Base-by-base conservation (phyloP, 2,329 filamentous ascomycete species). In the Tolypocladium tropicale region DNA sequence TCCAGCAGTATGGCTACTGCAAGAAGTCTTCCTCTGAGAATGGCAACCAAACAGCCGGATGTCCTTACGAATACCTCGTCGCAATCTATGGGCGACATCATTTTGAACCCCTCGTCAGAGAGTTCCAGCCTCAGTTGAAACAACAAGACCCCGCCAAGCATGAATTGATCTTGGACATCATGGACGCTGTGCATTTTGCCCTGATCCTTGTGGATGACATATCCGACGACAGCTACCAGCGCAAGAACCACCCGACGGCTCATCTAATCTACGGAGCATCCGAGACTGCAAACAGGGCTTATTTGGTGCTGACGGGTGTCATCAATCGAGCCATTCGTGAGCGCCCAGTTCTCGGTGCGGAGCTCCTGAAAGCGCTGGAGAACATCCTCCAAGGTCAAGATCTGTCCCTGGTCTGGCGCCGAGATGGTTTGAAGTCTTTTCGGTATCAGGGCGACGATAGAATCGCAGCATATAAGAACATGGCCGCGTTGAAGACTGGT, bases 151-250 rank as follows among this genome's bases (percentile, higher is more conserved):
- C 58, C 2, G 52, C 30, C 25, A 58, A 60, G 34, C 56, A 56
- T 37, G 28, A 34, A 4, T 28, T 60, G 23, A 49, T 58, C 18
- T 55, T 60, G 6, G 58, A 60, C 43, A 60, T 60, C 25, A 60
- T 60, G 58, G 58, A 60, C 25, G 58, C 58, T 2, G 57, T 60
- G 4, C 58, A 60, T 41, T 57, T 60, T n/a, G 56, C 55, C n/a
- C 43, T 60, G 2, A 60, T 60, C 14, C 34, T 60, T 4, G 58
- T 60, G 14, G 58, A 60, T 32, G 58, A 60, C 36, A 58, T 60
- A 23, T 60, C 57, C 28, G 58, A 60, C 46, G 36, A 60, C 52
- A 60, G 58, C 52, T 25, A 34, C 39, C 58, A 57, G 55, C 53
- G 58, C 18, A 60, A 60, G 49, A 57, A 60, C 18, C 55, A 58